Evolutionary conservation across 331 rosid genomes (phyloP).

Genomic region (Pyracantha coccinea): DNA sequence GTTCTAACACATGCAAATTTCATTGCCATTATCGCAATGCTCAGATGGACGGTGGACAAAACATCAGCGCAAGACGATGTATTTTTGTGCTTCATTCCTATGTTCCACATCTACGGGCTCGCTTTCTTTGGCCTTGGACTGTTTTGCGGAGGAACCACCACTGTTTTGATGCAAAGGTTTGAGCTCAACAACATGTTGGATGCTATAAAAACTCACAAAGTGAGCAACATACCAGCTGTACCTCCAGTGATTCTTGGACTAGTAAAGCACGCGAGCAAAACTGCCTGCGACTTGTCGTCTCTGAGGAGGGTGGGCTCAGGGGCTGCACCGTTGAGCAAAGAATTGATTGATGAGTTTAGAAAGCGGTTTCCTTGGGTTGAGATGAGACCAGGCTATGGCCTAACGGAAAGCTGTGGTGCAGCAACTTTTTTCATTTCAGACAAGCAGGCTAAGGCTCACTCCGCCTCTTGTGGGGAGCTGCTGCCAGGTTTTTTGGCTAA

Average conservation of each 20-base stretch:
- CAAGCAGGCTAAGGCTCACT: slow-evolving; percentile 37
- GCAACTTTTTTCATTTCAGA: slow-evolving; percentile 37
- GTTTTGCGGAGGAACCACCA: slow-evolving; percentile 47
- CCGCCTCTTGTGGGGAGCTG: slow-evolving; percentile 52
- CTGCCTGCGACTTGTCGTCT: slow-evolving; percentile 40
- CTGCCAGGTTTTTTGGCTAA: slow-evolving; percentile 60
- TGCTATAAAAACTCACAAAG: slow-evolving; percentile 45
- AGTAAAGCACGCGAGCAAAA: slow-evolving; percentile 43
- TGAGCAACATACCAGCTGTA: slow-evolving; percentile 66
- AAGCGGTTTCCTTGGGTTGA: slow-evolving; percentile 77
- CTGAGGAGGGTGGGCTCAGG: slow-evolving; percentile 66
- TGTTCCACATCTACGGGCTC: slow-evolving; percentile 80
- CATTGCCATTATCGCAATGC: slow-evolving; percentile 36
- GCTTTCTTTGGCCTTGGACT: slow-evolving; percentile 66
- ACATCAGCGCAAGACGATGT: slow-evolving; percentile 42
- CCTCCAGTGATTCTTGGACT: slow-evolving; percentile 79
- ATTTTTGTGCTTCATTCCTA: slow-evolving; percentile 75
- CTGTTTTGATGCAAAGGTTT: slow-evolving; percentile 54
- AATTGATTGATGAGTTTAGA: slow-evolving; percentile 46
- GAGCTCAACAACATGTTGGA: slow-evolving; percentile 52
- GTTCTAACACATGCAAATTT: slow-evolving; percentile 68
- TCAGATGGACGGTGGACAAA: slow-evolving; percentile 47
- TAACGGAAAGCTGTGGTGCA: slow-evolving; percentile 67
- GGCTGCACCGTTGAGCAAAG: slow-evolving; percentile 85
- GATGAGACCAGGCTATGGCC: slow-evolving; percentile 76